Evolutionary conservation across 2,329 filamentous ascomycete species (phyloP), one percentile per base, ranked within the genome.

Genomic region (Monilinia vaccinii-corymbosi): DNA sequence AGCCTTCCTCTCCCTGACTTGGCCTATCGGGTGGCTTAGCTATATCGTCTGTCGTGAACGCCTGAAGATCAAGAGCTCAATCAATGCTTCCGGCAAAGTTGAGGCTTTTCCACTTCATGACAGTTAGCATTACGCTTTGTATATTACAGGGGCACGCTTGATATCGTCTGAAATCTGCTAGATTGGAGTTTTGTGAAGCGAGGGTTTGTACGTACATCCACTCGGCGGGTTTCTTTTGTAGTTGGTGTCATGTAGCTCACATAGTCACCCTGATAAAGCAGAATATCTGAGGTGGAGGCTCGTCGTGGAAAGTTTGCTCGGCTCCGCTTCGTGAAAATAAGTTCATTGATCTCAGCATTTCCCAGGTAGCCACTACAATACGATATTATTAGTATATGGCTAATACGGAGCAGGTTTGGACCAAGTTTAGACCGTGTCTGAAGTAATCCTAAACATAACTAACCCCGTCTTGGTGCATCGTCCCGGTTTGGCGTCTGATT

Each of bases 61-160:
- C 32, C 11, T 34, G 32, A 7, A 75, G 62, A 62, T 74, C 72
- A 40, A 68, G 64, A 6, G 73, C 72, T 72, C 71, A 75, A 49
- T 74, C 69, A 25, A 65, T 62, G 18, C 62, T 72, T 3, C 72
- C 72, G 5, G 58, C 67, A 47, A 74, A 66, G 46, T 70, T 69
- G 8, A 64, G 47, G n/a, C 46, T 71, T 73, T n/a, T 56, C 70
- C 0, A 45, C 55, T 9, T 59, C 40, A 21, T 60, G 56, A 66
- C 66, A 68, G 51, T 72, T 71, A 57, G 59, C 70, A n/a, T 66
- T 56, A 50, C 71, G 70, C 36, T 72, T 69, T 3, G 62, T 63
- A 46, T 7, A 34, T 34, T 34, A 34, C 32, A 34, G 32, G 32
- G 32, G 32, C 11, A 34, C 32, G 32, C 11, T 7, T 34, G 32